Percentiles rank a stretch among this genome's conserved stretches.
Evolutionary conservation across 2,329 filamentous ascomycete species (phyloP).

Genomic region (Fusarium veterinarium): DNA sequence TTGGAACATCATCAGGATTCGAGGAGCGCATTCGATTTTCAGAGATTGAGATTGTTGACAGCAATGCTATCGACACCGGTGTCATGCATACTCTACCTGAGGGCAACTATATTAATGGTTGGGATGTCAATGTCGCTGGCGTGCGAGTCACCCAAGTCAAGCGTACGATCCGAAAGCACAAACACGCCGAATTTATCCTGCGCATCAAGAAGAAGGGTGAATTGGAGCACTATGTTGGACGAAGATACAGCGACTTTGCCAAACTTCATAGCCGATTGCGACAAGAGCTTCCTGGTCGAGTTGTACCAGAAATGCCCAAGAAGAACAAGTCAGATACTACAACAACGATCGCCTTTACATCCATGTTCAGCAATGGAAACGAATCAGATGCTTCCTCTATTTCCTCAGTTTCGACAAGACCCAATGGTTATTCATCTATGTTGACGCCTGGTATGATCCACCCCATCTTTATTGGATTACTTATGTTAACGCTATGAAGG

Average conservation of each 20-base stretch:
- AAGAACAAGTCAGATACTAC: conserved; percentile 89
- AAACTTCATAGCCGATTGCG: conserved; percentile 82
- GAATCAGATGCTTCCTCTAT: conserved; percentile 84
- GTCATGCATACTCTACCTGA: conserved; percentile 88
- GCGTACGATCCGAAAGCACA: conserved; percentile 88
- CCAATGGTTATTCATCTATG: conserved; percentile 39
- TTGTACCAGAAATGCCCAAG: conserved; percentile 85
- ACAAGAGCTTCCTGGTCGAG: conserved; percentile 88
- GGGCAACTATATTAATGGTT: conserved; percentile 92
- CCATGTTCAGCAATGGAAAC: conserved; percentile 65
- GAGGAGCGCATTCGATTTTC: conserved; percentile 97
- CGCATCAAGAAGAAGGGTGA: conserved; percentile 83
- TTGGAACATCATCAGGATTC: conserved; percentile 95
- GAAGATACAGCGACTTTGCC: conserved; percentile 89
- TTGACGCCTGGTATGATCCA: conserved; percentile 44
- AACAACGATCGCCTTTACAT: conserved; percentile 67
- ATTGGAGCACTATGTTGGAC: conserved; percentile 81
- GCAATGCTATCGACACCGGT: conserved; percentile 90
- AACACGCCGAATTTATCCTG: conserved; percentile 93
- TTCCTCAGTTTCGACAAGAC: conserved; percentile 80
- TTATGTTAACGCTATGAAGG: conserved; percentile 34
- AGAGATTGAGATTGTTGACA: conserved; percentile 95
- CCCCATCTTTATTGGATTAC: neutral
- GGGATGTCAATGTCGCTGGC: conserved; percentile 92
- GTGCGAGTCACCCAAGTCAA: conserved; percentile 85